phyloP scores from a whole-genome alignment of 768 basidiomycete genomes.

The Lactarius sp. region DNA sequence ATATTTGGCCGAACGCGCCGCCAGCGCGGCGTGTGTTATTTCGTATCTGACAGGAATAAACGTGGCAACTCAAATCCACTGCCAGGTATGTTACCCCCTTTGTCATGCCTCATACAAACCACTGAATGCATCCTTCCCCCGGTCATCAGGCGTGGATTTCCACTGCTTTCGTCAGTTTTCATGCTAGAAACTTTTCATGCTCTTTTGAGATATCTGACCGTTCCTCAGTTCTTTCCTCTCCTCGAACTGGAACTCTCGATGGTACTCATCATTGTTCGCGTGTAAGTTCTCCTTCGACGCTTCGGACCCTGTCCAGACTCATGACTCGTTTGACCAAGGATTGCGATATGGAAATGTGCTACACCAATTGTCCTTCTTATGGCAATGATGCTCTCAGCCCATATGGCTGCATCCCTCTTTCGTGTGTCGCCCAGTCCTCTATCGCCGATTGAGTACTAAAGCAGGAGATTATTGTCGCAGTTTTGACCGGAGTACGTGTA shows the following conservation, averaged over 20 bases:
- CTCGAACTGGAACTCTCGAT: slow-evolving; percentile 10
- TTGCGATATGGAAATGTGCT: slow-evolving; percentile 11
- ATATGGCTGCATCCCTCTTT: neutral
- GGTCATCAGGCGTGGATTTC: slow-evolving; percentile 10
- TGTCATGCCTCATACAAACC: neutral
- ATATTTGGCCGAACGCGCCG: slow-evolving; percentile 6
- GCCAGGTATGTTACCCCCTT: slow-evolving; percentile 1
- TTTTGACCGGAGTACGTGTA: neutral
- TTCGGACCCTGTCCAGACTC: too few relatives aligned
- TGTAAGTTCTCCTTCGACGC: neutral
- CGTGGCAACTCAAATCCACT: neutral
- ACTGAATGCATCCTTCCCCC: neutral
- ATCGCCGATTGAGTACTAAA: neutral
- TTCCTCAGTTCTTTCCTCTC: slow-evolving; percentile 7
- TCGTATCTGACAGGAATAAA: slow-evolving; percentile 3
- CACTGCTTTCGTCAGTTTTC: slow-evolving; percentile 4
- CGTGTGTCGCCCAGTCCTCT: neutral
- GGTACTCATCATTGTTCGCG: slow-evolving; percentile 12
- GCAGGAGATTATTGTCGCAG: neutral
- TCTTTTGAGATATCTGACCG: neutral
- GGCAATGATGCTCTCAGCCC: neutral
- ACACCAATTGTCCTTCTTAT: neutral
- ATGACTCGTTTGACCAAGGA: neutral
- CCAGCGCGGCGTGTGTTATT: slow-evolving; percentile 9
- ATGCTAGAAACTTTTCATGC: neutral